A percentile compares a stretch with the other conserved stretches of the same genome.
Conservation (phyloP, 2,329 filamentous ascomycete genomes). For the Sclerotinia borealis region DNA sequence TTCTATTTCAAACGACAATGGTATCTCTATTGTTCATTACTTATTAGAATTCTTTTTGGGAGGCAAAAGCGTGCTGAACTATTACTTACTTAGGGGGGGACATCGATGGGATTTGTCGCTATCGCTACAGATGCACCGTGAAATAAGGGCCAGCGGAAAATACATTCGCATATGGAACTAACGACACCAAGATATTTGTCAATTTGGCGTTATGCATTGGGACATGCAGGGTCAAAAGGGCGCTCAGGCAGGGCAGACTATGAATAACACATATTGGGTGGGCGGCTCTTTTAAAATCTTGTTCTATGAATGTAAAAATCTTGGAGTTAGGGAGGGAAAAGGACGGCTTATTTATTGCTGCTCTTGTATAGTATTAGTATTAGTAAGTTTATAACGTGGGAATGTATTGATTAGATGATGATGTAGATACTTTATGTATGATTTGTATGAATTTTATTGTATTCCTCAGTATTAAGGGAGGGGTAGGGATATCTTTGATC, state of each 20-base stretch:
- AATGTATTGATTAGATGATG: not conserved
- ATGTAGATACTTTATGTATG: not conserved
- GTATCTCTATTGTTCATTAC: not conserved
- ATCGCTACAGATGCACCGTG: too few relatives aligned
- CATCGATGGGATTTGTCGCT: too few relatives aligned
- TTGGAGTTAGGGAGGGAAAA: not conserved
- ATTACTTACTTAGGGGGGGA: not conserved
- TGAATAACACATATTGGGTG: not conserved
- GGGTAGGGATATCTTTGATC: not conserved
- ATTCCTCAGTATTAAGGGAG: not conserved
- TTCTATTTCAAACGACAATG: not conserved
- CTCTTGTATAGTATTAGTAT: not conserved
- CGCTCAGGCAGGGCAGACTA: not conserved
- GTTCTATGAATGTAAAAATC: not conserved
- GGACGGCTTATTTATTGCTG: not conserved
- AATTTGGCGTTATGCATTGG: not conserved
- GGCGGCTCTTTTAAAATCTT: not conserved
- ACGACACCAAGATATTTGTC: not conserved
- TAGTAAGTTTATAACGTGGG: not conserved
- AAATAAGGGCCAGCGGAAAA: too few relatives aligned
- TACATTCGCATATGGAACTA: not conserved
- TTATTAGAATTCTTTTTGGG: not conserved
- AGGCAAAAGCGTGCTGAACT: not conserved
- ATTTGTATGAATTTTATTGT: too few relatives aligned
- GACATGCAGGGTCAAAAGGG: not conserved